Conservation (phyloP, 768 basidiomycete genomes). For the Lactarius sp. region DNA sequence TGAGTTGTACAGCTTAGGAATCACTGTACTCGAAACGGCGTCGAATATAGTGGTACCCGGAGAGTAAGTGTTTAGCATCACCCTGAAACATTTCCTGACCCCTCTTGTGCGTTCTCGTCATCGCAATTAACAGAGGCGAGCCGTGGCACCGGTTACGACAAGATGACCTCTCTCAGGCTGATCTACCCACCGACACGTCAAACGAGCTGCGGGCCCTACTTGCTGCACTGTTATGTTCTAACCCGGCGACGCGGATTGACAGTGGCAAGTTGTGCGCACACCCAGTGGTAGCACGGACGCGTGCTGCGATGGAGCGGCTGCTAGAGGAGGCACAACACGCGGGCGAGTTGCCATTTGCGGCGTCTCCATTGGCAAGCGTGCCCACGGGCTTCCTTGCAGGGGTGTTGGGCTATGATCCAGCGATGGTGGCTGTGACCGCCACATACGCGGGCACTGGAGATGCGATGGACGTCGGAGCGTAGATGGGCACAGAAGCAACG, state of each 20-base stretch:
- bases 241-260: conserved; percentile 54
- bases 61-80: conserved; percentile 58
- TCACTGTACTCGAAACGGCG: conserved; percentile 92
- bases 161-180: conserved; percentile 87
- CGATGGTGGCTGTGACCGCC: background rate
- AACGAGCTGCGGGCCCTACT: conserved; percentile 64
- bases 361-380: conserved; percentile 61
- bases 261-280: conserved; percentile 56
- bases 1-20: conserved; percentile 65
- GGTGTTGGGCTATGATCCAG: conserved; percentile 38
- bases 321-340: conserved; percentile 33
- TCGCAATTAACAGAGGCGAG: conserved; percentile 58
- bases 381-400: conserved; percentile 59
- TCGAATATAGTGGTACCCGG: conserved; percentile 96
- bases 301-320: conserved; percentile 56
- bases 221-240: conserved; percentile 70
- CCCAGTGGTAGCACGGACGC: conserved; percentile 57
- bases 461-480: conserved; percentile 31
- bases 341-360: conserved; percentile 45
- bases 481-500: background rate
- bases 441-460: conserved; percentile 15
- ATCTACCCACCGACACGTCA: conserved; percentile 50
- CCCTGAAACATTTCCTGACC: conserved; percentile 1
- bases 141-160: conserved; percentile 90
- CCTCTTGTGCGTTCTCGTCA: conserved; percentile 7